Evolutionary conservation across 108 stramenopile genomes (phyloP), one percentile per base, ranked within the genome.

Genomic region (Fistulifera pelliculosa): DNA sequence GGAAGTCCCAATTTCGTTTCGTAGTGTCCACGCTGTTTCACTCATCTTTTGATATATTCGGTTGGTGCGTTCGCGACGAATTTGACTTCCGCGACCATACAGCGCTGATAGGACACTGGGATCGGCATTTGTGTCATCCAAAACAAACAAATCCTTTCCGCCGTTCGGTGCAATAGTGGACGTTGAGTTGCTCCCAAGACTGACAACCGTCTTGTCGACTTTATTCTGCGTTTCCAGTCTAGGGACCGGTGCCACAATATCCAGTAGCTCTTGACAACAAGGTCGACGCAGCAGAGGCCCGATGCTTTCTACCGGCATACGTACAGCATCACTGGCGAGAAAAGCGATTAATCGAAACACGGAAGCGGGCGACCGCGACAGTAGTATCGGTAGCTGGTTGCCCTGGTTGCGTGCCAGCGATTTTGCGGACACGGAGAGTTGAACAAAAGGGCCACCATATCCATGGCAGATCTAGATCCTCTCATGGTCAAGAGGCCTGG

Each of bases 321-420:
- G 73, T 0, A 88, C 64, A 6, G 70, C 65, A 35, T 74, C 72
- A 56, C 82, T 80, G 35, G 65, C 62, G 1, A 88, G 57, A 60
- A 88, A 88, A 0, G 81, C 74, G 16, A 83, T 68, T 19, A 88
- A 60, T 13, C 82, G 80, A 68, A 88, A 88, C 4, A 88, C 43
- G 12, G 72, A 63, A 18, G 80, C 77, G 10, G 86, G 86, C 19
- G 82, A 72, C 68, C 82, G 54, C 15, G 76, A 77, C 38, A 88
- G n/a, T 4, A 88, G 49, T 0, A 45, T 49, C 7, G 80, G 77
- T 12, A 88, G 56, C 2, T 73, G 66, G 22, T 51, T 51, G 22
- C 66, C 42, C 62, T 88, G 83, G 27, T 88, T 82, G 28, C 86
- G 72, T 22, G 77, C 82, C 40, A 88, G 53, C 8, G 82, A 58